Conservation (phyloP, 2,329 filamentous ascomycete genomes). For the Allantophomopsis cytisporea region DNA sequence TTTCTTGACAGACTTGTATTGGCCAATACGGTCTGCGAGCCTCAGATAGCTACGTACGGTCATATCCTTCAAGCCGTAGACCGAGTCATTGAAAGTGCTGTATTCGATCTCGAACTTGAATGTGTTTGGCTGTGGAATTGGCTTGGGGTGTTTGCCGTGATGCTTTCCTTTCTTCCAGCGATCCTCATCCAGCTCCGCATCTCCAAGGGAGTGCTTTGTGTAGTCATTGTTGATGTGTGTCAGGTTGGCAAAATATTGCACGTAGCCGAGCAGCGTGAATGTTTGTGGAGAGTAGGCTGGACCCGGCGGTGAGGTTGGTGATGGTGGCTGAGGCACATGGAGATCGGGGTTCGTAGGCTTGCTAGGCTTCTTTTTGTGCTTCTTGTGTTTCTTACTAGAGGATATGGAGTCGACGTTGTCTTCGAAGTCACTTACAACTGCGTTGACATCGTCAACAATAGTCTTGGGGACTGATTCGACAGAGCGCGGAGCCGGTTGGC, state of each 20-base stretch:
- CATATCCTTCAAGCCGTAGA: slow-evolving; percentile 67
- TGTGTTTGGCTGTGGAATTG: slow-evolving; percentile 41
- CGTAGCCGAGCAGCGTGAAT: slow-evolving; percentile 66
- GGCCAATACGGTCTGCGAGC: slow-evolving; percentile 67
- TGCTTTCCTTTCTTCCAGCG: slow-evolving; percentile 54
- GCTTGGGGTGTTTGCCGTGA: slow-evolving; percentile 39
- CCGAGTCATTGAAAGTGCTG: slow-evolving; percentile 61
- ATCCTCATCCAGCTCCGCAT: slow-evolving; percentile 17
- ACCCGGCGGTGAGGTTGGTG: slow-evolving; percentile 60
- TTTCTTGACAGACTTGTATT: slow-evolving; percentile 23
- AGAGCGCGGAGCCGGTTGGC: too few species aligned
- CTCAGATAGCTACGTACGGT: slow-evolving; percentile 72
- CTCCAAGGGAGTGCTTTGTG: slow-evolving; percentile 8
- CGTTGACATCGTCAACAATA: slow-evolving; percentile 10
- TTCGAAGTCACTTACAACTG: slow-evolving; percentile 18
- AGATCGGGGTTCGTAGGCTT: slow-evolving; percentile 46
- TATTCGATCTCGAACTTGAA: slow-evolving; percentile 80
- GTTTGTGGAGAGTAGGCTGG: slow-evolving; percentile 83
- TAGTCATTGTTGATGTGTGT: slow-evolving; percentile 74
- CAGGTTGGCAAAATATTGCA: slow-evolving; percentile 90
- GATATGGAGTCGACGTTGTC: slow-evolving; percentile 22
- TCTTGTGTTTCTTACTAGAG: slow-evolving; percentile 27
- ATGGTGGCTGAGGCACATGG: slow-evolving; percentile 56
- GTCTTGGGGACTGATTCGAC: not conserved
- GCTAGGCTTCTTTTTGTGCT: slow-evolving; percentile 31